Conservation (phyloP, 2,329 filamentous ascomycete species). For the Gaeumannomyces tritici region DNA sequence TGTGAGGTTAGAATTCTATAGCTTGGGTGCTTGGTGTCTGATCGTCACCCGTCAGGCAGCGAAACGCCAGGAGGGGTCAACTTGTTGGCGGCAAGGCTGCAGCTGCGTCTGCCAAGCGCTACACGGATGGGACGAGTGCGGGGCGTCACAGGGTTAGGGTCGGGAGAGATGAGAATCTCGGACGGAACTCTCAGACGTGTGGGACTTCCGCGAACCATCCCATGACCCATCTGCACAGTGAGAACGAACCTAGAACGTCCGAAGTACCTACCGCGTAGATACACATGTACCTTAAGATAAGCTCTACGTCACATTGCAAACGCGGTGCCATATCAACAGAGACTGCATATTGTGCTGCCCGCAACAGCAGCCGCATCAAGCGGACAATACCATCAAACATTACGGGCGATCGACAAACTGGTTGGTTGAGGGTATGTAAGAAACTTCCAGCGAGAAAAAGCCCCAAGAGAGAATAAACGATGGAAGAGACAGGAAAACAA, state of each 20-base stretch:
- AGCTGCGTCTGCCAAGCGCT: not conserved
- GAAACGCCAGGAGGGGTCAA: not conserved
- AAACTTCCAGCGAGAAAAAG: not conserved
- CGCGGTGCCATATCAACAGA: not conserved
- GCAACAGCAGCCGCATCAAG: not conserved
- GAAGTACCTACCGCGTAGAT: too few relatives aligned
- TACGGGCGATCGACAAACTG: not conserved
- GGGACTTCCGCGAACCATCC: too few relatives aligned
- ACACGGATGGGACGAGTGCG: not conserved
- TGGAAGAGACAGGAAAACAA: not conserved
- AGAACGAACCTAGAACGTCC: too few relatives aligned
- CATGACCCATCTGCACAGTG: too few relatives aligned
- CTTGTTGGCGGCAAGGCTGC: not conserved
- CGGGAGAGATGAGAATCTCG: too few relatives aligned
- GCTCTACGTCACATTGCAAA: too few relatives aligned
- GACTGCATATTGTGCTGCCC: not conserved
- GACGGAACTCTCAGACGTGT: too few relatives aligned
- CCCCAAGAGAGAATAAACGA: not conserved
- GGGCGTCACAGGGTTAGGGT: not conserved
- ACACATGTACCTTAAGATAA: not conserved
- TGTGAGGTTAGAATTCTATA: not conserved
- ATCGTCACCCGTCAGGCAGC: not conserved
- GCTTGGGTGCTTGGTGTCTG: too few relatives aligned
- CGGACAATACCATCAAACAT: not conserved
- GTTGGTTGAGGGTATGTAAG: not conserved